These are phyloP conservation scores for Isabelozyma heimii DNA, from an alignment of 805 yeast genomes.

Conservation along the genomic window DNA sequence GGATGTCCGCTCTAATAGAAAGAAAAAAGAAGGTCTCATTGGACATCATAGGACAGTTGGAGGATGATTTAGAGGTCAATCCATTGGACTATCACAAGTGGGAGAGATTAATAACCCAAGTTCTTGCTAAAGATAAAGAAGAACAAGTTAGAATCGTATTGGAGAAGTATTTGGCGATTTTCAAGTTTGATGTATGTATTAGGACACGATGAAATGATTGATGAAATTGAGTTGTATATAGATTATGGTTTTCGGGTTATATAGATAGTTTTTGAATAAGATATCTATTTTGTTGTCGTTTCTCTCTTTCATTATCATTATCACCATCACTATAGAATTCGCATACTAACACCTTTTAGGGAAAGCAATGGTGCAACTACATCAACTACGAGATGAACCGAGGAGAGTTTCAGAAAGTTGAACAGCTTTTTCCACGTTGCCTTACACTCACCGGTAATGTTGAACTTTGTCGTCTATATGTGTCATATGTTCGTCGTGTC, in stretches of 20 bases:
- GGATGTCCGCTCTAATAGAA: slow-evolving; percentile 7
- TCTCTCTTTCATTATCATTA: neutral
- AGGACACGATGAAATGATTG: neutral
- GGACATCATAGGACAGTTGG: slow-evolving; percentile 59
- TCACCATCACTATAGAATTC: neutral
- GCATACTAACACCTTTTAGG: slow-evolving; percentile 10
- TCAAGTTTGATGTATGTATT: slow-evolving; percentile 55
- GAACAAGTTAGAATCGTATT: slow-evolving; percentile 59
- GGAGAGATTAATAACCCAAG: slow-evolving; percentile 52
- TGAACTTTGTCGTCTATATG: slow-evolving; percentile 71
- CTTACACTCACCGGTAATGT: slow-evolving; percentile 62
- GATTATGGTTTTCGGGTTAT: neutral
- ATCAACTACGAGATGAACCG: slow-evolving; percentile 61
- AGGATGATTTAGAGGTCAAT: slow-evolving; percentile 49
- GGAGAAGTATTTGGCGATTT: slow-evolving; percentile 58
- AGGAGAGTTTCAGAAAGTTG: slow-evolving; percentile 66
- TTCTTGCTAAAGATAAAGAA: slow-evolving; percentile 49
- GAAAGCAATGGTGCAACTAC: slow-evolving; percentile 68
- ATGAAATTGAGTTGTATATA: neutral
- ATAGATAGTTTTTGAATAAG: neutral
- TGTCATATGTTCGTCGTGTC: slow-evolving; percentile 70
- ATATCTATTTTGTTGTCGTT: neutral
- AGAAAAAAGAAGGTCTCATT: slow-evolving; percentile 25
- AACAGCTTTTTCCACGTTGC: slow-evolving; percentile 61
- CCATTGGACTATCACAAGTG: slow-evolving; percentile 57